Base-by-base conservation (phyloP, 768 basidiomycete genomes). In the Omphalotus guepiniiformis region DNA sequence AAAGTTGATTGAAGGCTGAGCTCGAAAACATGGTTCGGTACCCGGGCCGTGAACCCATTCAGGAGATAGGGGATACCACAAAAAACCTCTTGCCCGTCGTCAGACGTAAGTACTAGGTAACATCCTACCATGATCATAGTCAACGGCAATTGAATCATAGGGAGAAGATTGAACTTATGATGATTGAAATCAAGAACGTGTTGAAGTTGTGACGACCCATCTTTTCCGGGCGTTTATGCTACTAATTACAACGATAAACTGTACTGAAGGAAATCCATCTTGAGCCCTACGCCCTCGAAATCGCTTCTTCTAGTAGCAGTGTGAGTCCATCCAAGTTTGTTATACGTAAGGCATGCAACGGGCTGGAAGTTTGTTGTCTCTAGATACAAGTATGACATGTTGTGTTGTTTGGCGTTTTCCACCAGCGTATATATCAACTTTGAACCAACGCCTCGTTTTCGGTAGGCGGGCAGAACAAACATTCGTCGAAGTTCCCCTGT, bases 391-490 rank as follows among this genome's bases (percentile, higher is more conserved):
- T 12, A 36, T 3, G 34, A 4, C 8, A 46, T 37, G n/a, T 37
- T 21, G 3, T 37, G 13, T 25, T 46, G 23, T 37, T 46, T 46
- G 22, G 44, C 44, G 21, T 25, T 36, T 18, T 15, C 13, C 7
- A 46, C 38, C 34, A 46, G n/a, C 13, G 44, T 37, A n/a, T 23
- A 36, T 12, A 46, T 46, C 30, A 46, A 36, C 34, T 36, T 46
- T 3, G 44, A 36, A 12, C 44, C 44, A 25, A 46, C 38, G 21
- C 44, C 35, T 3, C 35, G 18, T 46, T 46, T 46, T 15, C 44
- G 44, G 28, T 37, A 19, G 11, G 44, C 30, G 8, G 44, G 44
- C 6, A 46, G 21, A 26, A 46, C 44, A 18, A 46, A 46, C 3
- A 46, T 23, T 22, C 44, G 44, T 36, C 23, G 35, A 32, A 46